Evolutionary conservation across 2,329 filamentous ascomycete species (phyloP).

Genomic region (Chaetomium strumarium): DNA sequence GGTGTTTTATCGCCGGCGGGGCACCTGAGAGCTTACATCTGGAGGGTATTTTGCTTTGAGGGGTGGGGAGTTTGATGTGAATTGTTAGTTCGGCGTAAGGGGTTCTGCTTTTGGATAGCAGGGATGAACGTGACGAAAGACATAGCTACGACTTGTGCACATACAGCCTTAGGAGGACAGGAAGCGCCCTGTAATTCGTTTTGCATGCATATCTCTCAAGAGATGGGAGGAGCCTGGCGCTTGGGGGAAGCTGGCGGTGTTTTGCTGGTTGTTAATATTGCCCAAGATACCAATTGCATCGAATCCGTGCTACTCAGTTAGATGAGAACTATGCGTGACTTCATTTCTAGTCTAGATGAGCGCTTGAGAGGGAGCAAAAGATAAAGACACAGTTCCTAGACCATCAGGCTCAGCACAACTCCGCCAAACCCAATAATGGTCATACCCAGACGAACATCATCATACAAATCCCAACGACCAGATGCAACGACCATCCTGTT

Average conservation of each 20-base stretch:
- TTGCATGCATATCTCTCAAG: background rate
- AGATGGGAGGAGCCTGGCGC: background rate
- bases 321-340: background rate
- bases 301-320: background rate
- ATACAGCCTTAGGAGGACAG: too few relatives aligned
- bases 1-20: conserved; percentile 35
- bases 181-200: too few relatives aligned
- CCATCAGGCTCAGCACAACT: background rate
- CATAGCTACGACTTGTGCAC: too few relatives aligned
- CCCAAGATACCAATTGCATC: background rate
- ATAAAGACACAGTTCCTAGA: background rate
- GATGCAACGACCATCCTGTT: background rate
- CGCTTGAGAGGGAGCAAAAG: too few relatives aligned
- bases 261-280: too few relatives aligned
- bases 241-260: background rate
- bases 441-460: too few relatives aligned
- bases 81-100: background rate
- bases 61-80: background rate
- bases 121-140: too few relatives aligned
- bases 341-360: background rate
- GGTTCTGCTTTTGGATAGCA: too few relatives aligned
- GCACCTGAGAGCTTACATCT: conserved; percentile 6
- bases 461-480: background rate
- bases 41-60: background rate
- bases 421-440: background rate